Evolutionary conservation across 345 rosid genomes (phyloP), one percentile per base, ranked within the genome.

Genomic region (Gynandropsis gynandra): DNA sequence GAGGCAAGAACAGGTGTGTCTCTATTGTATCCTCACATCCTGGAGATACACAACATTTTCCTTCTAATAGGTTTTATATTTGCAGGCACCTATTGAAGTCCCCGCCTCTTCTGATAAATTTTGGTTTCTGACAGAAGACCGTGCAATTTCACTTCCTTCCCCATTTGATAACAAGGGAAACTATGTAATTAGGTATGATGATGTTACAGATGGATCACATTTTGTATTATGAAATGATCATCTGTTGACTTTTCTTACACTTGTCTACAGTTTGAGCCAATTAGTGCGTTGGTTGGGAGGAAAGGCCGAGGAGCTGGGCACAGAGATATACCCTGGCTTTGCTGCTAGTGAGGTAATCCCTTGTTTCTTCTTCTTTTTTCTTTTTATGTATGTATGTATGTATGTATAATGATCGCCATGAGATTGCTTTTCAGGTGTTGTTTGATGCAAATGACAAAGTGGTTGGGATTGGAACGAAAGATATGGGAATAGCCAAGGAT

Each of bases 291-390:
- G 98, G 96, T 59, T 90, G 76, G 98, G 92, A 54, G 46, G 60
- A 50, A 90, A 90, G 78, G 98, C 98, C 48, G 92, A 90, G 75
- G 98, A 90, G 71, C 62, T 78, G 54, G 98, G 98, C 53, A 87
- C 76, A 17, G 98, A 90, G 73, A 87, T 90, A 64, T 90, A 90
- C 77, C 98, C 98, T 1, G 96, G 98, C 3, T 83, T 90, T 72
- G 80, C 98, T 49, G 96, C 96, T 43, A 70, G 83, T 63, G 98
- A 90, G 94, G 97, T 89, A 35, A 66, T 45, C 33, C 52, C 5
- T 4, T 62, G 19, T 19, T 51, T 50, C 27, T 52, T 15, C 16
- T 50, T 5, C 10, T 50, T 10, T 45, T 2, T 8, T 13, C 3
- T 48, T 36, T 16, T 34, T 54, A 33, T 19, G 4, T 11, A n/a